These are phyloP conservation scores for Saitozyma sp. DNA, from an alignment of 768 basidiomycete species.

Conservation along the genomic window DNA sequence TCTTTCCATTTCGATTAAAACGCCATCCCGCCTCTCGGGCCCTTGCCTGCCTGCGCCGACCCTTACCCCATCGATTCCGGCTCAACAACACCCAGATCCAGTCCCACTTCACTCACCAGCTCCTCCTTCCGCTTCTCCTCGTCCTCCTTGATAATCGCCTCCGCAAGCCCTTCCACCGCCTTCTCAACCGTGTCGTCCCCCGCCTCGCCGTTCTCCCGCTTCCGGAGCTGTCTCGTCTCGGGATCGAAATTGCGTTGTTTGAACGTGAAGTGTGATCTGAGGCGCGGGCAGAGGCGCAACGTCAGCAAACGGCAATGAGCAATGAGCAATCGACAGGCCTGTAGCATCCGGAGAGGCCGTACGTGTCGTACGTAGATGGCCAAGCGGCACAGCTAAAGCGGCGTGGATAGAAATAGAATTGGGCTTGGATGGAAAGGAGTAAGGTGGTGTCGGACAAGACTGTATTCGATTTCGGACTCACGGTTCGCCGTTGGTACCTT, in stretches of 20 bases:
- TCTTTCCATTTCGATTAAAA: too few relatives aligned
- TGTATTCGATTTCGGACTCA: conserved; percentile 8
- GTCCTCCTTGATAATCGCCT: conserved; percentile 81
- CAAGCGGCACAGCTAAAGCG: neutral
- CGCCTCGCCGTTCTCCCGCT: conserved; percentile 59
- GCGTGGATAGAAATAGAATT: conserved; percentile 2
- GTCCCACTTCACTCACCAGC: conserved; percentile 61
- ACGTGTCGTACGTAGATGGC: neutral
- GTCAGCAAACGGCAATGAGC: neutral
- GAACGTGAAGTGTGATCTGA: conserved; percentile 46
- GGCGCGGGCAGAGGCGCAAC: neutral
- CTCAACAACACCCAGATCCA: too few relatives aligned
- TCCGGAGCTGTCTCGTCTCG: conserved; percentile 58
- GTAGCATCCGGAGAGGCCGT: too few relatives aligned
- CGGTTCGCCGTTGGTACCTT: conserved; percentile 37
- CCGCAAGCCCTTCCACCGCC: conserved; percentile 76
- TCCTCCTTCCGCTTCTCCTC: conserved; percentile 81
- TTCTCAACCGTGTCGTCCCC: conserved; percentile 79
- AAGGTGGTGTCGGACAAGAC: neutral
- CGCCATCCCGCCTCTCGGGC: too few relatives aligned
- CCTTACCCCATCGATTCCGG: too few relatives aligned
- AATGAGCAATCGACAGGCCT: neutral
- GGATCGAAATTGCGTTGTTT: conserved; percentile 83
- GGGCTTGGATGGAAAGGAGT: neutral
- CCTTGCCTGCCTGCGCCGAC: too few relatives aligned